Base-by-base conservation (phyloP, 2,329 filamentous ascomycete genomes). In the Dactylellina haptotyla region DNA sequence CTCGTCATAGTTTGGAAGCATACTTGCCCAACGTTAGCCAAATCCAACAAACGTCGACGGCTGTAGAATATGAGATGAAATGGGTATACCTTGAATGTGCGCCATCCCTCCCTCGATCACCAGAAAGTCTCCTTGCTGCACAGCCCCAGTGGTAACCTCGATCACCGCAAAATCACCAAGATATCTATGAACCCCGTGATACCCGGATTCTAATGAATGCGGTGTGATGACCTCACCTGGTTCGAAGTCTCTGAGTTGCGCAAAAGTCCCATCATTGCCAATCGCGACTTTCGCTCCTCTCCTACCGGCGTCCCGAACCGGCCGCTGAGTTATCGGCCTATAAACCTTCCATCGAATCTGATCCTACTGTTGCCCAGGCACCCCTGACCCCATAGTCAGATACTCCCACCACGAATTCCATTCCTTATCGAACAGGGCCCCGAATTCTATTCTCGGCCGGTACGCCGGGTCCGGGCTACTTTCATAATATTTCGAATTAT, bases 31-130 rank as follows among this genome's bases (percentile, higher is more conserved):
- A 53, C 2, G 23, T 57, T 23, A 28, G 16, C n/a, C 9, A 56
- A 25, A 26, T 14, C 10, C 3, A 32, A n/a, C n/a, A n/a, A n/a
- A n/a, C n/a, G n/a, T n/a, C n/a, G n/a, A n/a, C n/a, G n/a, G n/a
- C n/a, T n/a, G n/a, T n/a, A n/a, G n/a, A n/a, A n/a, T n/a, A n/a
- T n/a, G n/a, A n/a, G n/a, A n/a, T n/a, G n/a, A n/a, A n/a, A n/a
- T n/a, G n/a, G n/a, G 18, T n/a, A 23, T 39, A 61, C 67, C 59
- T 72, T 72, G 59, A 48, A 65, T 53, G 61, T 72, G 59, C 3
- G 16, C 32, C 12, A 30, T 20, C 8, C 58, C 59, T 32, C 61
- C 59, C 16, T 53, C 37, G n/a, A 72, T 16, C 10, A 65, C 61
- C 0, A 65, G n/a, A 34, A 65, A 72, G 32, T 72, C 59, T 6